Evolutionary conservation across 176 grass and related monocot genomes (phyloP).

Genomic region (Triticum turgidum): DNA sequence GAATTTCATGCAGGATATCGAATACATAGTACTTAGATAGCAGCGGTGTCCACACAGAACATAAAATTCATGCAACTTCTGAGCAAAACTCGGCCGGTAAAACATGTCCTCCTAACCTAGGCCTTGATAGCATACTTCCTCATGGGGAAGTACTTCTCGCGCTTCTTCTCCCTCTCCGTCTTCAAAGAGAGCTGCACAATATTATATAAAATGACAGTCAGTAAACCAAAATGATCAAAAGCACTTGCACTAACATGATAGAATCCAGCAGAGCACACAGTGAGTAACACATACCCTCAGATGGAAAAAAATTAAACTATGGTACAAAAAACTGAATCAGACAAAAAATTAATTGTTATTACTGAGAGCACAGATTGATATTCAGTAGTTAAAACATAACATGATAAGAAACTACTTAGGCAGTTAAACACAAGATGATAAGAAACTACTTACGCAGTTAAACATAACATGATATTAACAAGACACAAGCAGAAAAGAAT

Average conservation of each 20-base stretch:
- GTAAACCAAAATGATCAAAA: neutral
- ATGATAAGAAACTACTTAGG: no score
- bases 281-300: neutral
- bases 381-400: no score
- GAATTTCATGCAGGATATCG: constrained; percentile 1
- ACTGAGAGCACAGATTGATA: neutral
- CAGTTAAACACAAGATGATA: neutral
- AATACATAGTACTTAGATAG: constrained; percentile 33
- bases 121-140: constrained; percentile 86
- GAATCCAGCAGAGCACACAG: neutral
- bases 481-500: neutral
- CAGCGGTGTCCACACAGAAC: neutral
- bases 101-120: constrained; percentile 30
- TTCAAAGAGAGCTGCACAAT: constrained; percentile 57
- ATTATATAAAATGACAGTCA: neutral
- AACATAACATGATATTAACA: neutral
- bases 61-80: constrained; percentile 21
- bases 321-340: no score
- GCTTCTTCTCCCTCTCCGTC: constrained; percentile 66
- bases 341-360: no score
- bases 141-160: constrained; percentile 74
- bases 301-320: neutral
- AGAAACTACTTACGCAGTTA: no score
- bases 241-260: neutral
- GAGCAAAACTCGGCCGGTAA: constrained; percentile 27